Evolutionary conservation across 83 land plant genomes (phyloP), one percentile per base, ranked within the genome.

Genomic region (Diphasiastrum complanatum): DNA sequence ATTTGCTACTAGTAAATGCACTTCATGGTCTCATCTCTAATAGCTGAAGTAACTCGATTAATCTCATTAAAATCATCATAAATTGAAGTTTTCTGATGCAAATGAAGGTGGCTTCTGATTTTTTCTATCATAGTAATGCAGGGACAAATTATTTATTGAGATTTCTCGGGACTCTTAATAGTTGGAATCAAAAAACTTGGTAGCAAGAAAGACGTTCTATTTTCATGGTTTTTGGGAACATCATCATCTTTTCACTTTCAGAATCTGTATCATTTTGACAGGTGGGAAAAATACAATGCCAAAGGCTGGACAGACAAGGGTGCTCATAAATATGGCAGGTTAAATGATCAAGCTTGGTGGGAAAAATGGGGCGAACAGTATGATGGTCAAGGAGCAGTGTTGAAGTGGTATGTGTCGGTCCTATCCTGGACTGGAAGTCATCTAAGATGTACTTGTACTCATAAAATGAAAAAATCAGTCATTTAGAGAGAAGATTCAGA

Each of bases 241-340:
- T 2, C 14, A 35, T 41, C 29, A 33, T 26, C 33, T 35, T 2
- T 40, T 41, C 2, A 2, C 1, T 66, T 6, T 34, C 3, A 53
- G 46, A 58, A 47, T 30, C 4, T 1, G 2, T 30, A 2, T 57
- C 8, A 47, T 28, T 56, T 64, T 25, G 28, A 19, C 20, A 91
- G 97, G 97, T 91, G 97, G 97, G 97, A 91, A 56, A 91, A 87
- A 47, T 91, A 91, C 65, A 90, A 91, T 76, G 97, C 97, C 4
- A 91, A 91, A 66, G 97, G 97, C 26, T 91, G 85, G 90, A 82
- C 97, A 37, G 95, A 91, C 66, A 91, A 91, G 75, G 97, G 97
- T 48, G 97, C 97, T 34, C 95, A 91, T 41, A 91, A 91, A 61
- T 91, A 87, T 73, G 97, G 97, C 30, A 80, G 86, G 46, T 73